Base-by-base conservation (phyloP, 2,329 filamentous ascomycete genomes). In the Pestalotiopsis sp. region DNA sequence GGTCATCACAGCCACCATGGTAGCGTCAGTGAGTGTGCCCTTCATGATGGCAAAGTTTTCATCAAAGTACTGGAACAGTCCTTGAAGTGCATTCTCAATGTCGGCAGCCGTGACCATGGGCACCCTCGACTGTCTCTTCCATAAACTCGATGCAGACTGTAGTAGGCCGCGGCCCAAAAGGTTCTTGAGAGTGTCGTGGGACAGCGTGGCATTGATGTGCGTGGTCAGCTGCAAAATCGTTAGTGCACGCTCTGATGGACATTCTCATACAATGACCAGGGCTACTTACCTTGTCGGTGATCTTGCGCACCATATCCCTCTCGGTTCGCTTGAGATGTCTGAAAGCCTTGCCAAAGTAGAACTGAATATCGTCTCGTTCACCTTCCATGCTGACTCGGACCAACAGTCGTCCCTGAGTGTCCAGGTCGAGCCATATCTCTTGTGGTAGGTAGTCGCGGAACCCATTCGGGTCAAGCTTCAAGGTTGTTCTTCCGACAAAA, bases 41-140 rank as follows among this genome's bases (percentile, higher is more conserved):
- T 98, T 98, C 94, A 99, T 97, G 73, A 98, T 97, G 68, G 94
- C 94, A 80, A 99, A 99, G 76, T 99, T 99, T 78, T 98, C 95
- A 77, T 99, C 93, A 77, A 99, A 99, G 79, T 99, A 99, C 66
- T 90, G 88, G 77, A 98, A 96, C 0, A 99, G 86, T 4, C 94
- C 92, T 73, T 92, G 90, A 13, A 99, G 83, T 0, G 94, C 94
- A 72, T 91, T 91, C 71, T 93, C 91, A 22, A 97, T 86, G 68
- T 98, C 94, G 6, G 85, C 86, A 39, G 88, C 87, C 0, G 93
- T 91, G 10, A 91, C 84, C 1, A 86, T 85, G 61, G 89, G 84
- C 58, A 83, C 76, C 6, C 83, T 79, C 0, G 88, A 88, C 65
- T 84, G 80, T 40, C 88, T 83, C 75, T 88, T 89, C 76, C 56